Evolutionary conservation across 2,329 filamentous ascomycete species (phyloP), one percentile per base, ranked within the genome.

Genomic region (Aspergillus sp.): DNA sequence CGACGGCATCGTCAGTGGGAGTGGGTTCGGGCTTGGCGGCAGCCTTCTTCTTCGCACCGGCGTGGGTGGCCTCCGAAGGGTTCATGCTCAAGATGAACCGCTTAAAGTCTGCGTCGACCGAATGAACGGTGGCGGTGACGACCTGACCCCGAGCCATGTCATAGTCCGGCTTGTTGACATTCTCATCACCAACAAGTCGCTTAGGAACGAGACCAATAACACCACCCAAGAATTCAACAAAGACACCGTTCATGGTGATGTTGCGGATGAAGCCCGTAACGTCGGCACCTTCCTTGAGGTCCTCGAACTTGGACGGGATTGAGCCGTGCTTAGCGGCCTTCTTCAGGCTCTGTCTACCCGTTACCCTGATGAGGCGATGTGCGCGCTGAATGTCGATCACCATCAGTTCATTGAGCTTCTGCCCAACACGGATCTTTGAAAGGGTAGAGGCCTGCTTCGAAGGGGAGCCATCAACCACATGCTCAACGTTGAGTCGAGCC

Each of bases 381-480:
- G 88, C 85, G 64, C 92, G 87, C 62, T 92, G 85, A 76, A 97
- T 97, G 69, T 92, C 88, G n/a, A 99, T 79, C 13, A 98, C 87
- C 39, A 96, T 81, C n/a, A 99, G 81, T 55, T 95, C 89, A 17
- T 87, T 85, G 49, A 99, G 79, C 25, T 86, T 90, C 77, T 97
- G 92, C 2, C 93, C 94, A 52, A 96, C 89, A 56, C 89, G 84
- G 56, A 98, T 89, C 66, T 90, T 91, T 74, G 92, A 92, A 70
- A 95, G 80, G 1, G 90, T 86, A 19, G 89, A 89, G 62, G 86
- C 83, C 65, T 89, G 91, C 79, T 96, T 97, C 65, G 90, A 88
- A 25, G 83, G 79, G 1, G 92, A 92, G 55, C 92, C 92, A 77
- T 99, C 95, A 1, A 90, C 89, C 28, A 98, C 84, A 61, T 99